A percentile compares a stretch with the other conserved stretches of the same genome.
phyloP scores from a whole-genome alignment of 176 grass and related monocot species.

The Poa annua region DNA sequence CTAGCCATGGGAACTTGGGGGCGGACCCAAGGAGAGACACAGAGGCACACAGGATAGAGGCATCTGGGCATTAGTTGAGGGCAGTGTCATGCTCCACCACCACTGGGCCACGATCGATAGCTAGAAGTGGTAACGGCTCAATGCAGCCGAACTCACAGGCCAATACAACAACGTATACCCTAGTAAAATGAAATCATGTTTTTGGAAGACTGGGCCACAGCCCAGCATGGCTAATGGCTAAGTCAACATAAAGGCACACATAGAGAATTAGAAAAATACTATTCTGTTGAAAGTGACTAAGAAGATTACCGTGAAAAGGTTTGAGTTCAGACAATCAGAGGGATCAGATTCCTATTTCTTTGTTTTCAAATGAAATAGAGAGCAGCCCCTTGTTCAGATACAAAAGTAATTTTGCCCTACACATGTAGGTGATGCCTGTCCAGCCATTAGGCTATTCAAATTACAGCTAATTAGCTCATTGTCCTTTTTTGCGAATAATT shows the following conservation, averaged over 20 bases:
- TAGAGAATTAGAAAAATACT: neutral
- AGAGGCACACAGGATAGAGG: too few relatives aligned
- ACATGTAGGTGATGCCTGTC: neutral
- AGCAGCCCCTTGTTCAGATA: neutral
- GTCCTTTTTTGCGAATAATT: neutral
- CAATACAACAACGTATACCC: neutral
- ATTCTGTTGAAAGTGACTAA: neutral
- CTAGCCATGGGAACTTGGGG: too few relatives aligned
- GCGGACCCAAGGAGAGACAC: too few relatives aligned
- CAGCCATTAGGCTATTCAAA: neutral
- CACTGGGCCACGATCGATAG: neutral
- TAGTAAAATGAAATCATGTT: neutral
- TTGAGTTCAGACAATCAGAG: neutral
- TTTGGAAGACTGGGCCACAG: neutral
- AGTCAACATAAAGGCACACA: neutral
- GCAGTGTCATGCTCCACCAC: neutral
- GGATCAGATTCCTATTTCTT: conserved; percentile 1
- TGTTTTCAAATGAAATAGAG: neutral
- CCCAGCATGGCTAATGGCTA: neutral
- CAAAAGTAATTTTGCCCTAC: neutral
- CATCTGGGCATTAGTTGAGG: too few relatives aligned
- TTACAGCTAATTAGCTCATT: neutral
- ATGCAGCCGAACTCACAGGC: neutral
- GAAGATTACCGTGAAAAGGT: neutral
- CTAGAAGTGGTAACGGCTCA: neutral